Evolutionary conservation across 768 basidiomycete genomes (phyloP), one percentile per base, ranked within the genome.

Genomic region (Lyophyllum semitale): DNA sequence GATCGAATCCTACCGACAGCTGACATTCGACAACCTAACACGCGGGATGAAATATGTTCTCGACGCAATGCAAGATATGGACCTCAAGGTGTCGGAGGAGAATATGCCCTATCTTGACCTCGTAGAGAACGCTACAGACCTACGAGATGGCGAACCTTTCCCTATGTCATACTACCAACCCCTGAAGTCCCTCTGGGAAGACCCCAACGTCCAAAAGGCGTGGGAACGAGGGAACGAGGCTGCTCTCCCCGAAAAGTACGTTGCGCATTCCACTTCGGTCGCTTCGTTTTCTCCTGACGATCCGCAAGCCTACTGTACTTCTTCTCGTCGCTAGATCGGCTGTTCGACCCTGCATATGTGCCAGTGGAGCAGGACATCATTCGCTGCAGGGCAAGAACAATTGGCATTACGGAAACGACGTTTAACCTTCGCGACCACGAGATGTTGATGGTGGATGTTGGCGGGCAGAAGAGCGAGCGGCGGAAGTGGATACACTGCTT

Each of bases 401-500:
- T 92, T 15, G 95, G 94, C 18, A 94, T 95, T 65, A 92, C 89
- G 8, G 91, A 93, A 71, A 96, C 93, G 0, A 82, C 84, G 17
- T 96, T 97, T 73, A 76, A 78, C 41, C 78, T 95, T 52, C 78
- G 81, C 60, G 89, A 88, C 40, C 87, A 92, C 54, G 87, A 91
- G 61, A 87, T 94, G 86, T 78, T 93, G 51, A 92, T 98, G 88
- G 89, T 97, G 53, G 95, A 97, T 65, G 95, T 91, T 32, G 90
- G 90, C 26, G 95, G 95, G 6, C 95, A 97, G 76, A 93, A 95
- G 79, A 92, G 88, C 69, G 94, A 95, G 68, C 75, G 94, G 57
- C 79, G 92, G 70, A 95, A 95, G 70, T 95, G 93, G 93, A 94
- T 94, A 63, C 93, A 94, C 65, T 93, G 91, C 68, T 95, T 95